Percentiles rank a stretch among this genome's conserved stretches.
Evolutionary conservation across 495 filamentous ascomycete species (phyloP).

Genomic region (Mycothermus thermophilus): DNA sequence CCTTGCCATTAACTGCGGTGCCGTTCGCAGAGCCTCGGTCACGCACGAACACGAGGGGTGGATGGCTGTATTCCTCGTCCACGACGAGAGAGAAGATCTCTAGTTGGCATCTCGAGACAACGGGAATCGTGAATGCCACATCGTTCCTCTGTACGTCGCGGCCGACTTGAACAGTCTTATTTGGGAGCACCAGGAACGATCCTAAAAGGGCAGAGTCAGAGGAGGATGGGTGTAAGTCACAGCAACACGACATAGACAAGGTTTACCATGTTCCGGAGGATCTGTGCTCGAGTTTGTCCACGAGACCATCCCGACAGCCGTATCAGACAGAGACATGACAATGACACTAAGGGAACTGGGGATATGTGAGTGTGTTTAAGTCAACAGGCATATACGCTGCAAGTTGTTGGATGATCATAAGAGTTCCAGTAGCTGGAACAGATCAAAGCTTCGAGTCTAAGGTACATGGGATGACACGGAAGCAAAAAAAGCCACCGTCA

Average conservation of each 20-base stretch:
- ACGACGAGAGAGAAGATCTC: conserved; percentile 47
- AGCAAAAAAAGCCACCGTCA: too few species aligned
- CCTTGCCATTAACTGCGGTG: conserved; percentile 36
- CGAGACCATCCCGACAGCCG: conserved; percentile 3
- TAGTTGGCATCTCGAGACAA: conserved; percentile 45
- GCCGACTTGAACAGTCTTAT: conserved; percentile 23
- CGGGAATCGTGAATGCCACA: conserved; percentile 26
- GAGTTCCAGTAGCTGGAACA: too few species aligned
- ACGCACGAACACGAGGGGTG: conserved; percentile 45
- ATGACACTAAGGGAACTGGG: background rate
- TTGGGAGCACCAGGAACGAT: conserved; percentile 10
- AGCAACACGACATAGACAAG: background rate
- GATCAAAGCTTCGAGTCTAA: too few species aligned
- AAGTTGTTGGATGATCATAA: too few species aligned
- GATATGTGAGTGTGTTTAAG: background rate
- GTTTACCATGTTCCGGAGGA: conserved; percentile 6
- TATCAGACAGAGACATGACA: background rate
- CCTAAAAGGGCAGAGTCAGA: conserved; percentile 5
- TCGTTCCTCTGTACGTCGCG: conserved; percentile 22
- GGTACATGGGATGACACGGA: too few species aligned
- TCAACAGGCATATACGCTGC: background rate
- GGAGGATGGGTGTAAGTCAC: background rate
- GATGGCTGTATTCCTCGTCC: conserved; percentile 22
- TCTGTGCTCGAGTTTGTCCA: conserved; percentile 9
- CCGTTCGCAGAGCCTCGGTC: conserved; percentile 45